Base-by-base conservation (phyloP, 2,329 filamentous ascomycete genomes). In the Cephalotrichum gorgonifer region DNA sequence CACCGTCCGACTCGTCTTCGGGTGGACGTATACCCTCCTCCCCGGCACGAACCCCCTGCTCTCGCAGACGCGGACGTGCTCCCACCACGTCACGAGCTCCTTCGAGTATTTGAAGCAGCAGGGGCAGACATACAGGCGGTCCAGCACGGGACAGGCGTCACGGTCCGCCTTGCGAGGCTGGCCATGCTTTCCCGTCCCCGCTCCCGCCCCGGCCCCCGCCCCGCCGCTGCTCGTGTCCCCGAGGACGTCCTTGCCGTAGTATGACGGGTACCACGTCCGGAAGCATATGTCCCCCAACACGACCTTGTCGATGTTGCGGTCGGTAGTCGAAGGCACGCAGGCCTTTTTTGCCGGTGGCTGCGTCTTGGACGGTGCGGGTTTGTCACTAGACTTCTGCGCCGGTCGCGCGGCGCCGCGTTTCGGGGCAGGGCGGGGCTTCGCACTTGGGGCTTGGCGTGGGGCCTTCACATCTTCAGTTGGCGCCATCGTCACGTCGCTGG, bases 51-150 rank as follows among this genome's bases (percentile, higher is more conserved):
- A 56, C 14, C 64, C 64, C 35, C 60, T 72, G 65, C 64, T 57
- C 76, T 72, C 39, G 64, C 83, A 89, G 31, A 72, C 63, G 25
- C 69, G 69, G 17, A 79, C 72, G 57, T 85, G 81, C 20, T 71
- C 69, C 58, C 71, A 71, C 76, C 78, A 83, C 1, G 73, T 66
- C 20, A 76, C 69, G 12, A 81, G 62, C 58, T 82, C 79, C 54
- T 74, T 78, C 31, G 85, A 85, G 65, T 98, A 98, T 62, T 90
- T 91, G 73, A 97, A 97, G 70, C 93, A 98, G 73, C 81, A 85
- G 30, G 87, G 85, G 62, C 93, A 98, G 30, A 97, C 86, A 58
- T 90, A 94, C 7, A 97, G 70, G 50, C 82, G 70, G 54, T 84
- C 79, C 15, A 88, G 74, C 57, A 79, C 69, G 1, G 69, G 68